phyloP scores from a whole-genome alignment of 108 stramenopile species.

The Cyclotella baltica region DNA sequence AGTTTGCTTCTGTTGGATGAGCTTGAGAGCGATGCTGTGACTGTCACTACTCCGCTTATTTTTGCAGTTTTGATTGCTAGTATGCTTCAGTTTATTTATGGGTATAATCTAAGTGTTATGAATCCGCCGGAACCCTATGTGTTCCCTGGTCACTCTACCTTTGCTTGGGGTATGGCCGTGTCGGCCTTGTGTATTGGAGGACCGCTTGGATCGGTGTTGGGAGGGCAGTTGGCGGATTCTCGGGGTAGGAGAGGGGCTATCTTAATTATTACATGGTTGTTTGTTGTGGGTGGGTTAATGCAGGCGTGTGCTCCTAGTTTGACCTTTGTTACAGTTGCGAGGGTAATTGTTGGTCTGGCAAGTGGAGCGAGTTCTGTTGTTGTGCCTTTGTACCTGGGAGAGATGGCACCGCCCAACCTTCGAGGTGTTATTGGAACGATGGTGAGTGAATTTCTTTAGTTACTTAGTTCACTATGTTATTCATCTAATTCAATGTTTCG shows the following conservation, averaged over 20 bases:
- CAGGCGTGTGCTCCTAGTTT: constrained; percentile 81
- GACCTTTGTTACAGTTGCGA: constrained; percentile 74
- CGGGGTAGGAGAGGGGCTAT: constrained; percentile 83
- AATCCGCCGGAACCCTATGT: constrained; percentile 85
- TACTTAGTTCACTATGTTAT: no score
- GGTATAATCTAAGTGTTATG: constrained; percentile 87
- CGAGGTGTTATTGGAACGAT: constrained; percentile 96
- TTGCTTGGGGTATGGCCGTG: constrained; percentile 84
- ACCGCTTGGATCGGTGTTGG: constrained; percentile 77
- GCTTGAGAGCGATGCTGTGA: constrained; percentile 79
- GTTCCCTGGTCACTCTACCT: constrained; percentile 84
- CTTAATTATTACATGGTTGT: constrained; percentile 75
- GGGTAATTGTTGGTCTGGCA: constrained; percentile 94
- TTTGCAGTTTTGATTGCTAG: constrained; percentile 75
- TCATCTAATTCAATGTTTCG: not conserved
- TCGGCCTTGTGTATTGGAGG: constrained; percentile 86
- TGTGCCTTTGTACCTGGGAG: constrained; percentile 96
- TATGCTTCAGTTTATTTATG: constrained; percentile 59
- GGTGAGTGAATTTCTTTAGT: not conserved
- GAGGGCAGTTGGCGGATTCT: constrained; percentile 69
- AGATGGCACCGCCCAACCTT: constrained; percentile 92
- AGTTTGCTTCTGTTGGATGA: constrained; percentile 86
- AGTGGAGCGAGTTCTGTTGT: constrained; percentile 88
- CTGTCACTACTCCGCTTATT: constrained; percentile 84
- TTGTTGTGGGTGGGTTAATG: constrained; percentile 78